Base-by-base conservation (phyloP, 345 rosid species). In the Abelmoschus esculentus region DNA sequence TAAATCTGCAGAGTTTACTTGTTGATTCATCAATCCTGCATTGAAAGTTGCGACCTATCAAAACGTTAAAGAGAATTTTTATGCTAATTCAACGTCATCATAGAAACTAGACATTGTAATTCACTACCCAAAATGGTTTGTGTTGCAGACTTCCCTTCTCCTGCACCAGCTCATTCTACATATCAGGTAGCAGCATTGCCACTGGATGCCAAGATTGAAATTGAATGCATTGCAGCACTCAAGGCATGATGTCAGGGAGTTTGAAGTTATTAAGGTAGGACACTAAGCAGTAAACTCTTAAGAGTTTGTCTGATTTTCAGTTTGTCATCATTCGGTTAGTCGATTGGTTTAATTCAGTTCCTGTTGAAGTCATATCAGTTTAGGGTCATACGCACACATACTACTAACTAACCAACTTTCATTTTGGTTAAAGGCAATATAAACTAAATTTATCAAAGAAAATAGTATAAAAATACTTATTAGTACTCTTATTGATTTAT, bases 181-280 rank as follows among this genome's bases (percentile, higher is more conserved):
- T 92, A 87, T 74, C 97, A 96, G 79, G 99, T 87, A 3, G 99
- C 99, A 9, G 99, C 96, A 72, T 77, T 92, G 86, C 99, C 98
- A 9, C 47, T 90, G 73, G 82, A 90, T 69, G 96, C 99, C 34
- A 92, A 71, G 87, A 86, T 96, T 47, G 99, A 92, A 86, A 89
- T 96, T 5, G 98, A 96, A 76, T 96, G 99, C 86, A 90, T 90
- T 73, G 99, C 98, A 28, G 74, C 88, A 49, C 90, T 88, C 66
- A 73, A 77, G 80, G 55, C 29, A 40, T 36, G 19, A 69, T 11
- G 6, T 7, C 13, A 28, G 34, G 28, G 40, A 60, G 34, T 46
- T 55, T 10, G 14, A 53, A 53, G 26, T 53, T n/a, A 7, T 3
- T 34, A 53, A 52, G 55, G 49, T 13, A 5, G 62, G 60, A 28